These are phyloP conservation scores for Beauveria bassiana DNA, from an alignment of 2,329 filamentous ascomycete species.

Conservation along the genomic window DNA sequence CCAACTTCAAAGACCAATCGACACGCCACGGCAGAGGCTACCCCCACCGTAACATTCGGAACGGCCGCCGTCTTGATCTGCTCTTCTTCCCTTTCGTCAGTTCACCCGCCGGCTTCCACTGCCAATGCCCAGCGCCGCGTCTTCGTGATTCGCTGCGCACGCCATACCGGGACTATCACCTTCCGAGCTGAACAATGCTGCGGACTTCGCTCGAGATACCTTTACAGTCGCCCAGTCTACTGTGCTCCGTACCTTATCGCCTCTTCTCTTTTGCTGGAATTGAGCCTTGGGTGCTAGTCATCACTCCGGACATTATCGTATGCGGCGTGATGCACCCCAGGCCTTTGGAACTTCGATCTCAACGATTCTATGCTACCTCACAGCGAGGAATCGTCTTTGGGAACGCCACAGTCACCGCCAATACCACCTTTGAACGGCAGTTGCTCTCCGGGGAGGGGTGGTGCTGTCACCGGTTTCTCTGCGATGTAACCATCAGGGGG, in stretches of 20 bases:
- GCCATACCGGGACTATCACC: neutral
- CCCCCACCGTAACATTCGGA: slow-evolving; percentile 20
- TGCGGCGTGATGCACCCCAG: slow-evolving; percentile 13
- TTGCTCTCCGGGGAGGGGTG: slow-evolving; percentile 8
- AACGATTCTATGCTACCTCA: slow-evolving; percentile 10
- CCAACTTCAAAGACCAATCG: slow-evolving; percentile 14
- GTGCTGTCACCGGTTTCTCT: slow-evolving; percentile 14
- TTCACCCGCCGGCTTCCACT: neutral
- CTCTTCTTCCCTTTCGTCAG: neutral
- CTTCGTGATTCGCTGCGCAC: neutral
- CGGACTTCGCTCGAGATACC: neutral
- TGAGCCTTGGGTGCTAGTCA: neutral
- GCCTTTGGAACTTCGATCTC: slow-evolving; percentile 2
- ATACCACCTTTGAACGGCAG: slow-evolving; percentile 11
- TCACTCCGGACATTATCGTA: neutral
- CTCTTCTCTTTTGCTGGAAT: neutral
- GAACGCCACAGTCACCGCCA: slow-evolving; percentile 9
- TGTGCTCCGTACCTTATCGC: neutral
- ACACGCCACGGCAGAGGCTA: slow-evolving; percentile 13
- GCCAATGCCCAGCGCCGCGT: neutral
- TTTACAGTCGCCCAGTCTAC: neutral
- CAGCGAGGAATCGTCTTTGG: slow-evolving; percentile 5
- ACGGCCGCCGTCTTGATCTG: slow-evolving; percentile 20
- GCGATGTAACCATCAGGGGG: slow-evolving; percentile 22
- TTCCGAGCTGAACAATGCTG: neutral